Conservation (phyloP, 2,329 filamentous ascomycete species). For the Monosporascus sp. region DNA sequence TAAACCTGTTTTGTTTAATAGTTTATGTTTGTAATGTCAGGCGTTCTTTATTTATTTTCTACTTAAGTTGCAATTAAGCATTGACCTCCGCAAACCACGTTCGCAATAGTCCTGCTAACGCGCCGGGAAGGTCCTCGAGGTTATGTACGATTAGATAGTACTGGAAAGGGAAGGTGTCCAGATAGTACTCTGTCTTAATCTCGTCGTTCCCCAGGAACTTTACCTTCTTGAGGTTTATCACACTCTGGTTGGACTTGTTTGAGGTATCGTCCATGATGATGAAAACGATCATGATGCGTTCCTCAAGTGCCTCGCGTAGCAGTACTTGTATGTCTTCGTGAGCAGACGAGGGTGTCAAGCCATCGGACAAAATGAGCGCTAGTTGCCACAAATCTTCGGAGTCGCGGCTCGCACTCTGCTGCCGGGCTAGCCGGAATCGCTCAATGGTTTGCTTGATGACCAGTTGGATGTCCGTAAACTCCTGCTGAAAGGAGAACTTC, state of each 20-base stretch:
- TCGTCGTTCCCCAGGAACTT: conserved; percentile 64
- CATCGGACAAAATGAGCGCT: conserved; percentile 87
- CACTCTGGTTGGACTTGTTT: conserved; percentile 51
- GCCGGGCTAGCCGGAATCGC: conserved; percentile 72
- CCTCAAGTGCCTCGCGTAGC: conserved; percentile 82
- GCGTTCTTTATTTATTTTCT: not conserved
- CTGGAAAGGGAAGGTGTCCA: conserved; percentile 93
- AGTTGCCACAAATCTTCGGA: conserved; percentile 86
- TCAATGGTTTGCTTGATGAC: conserved; percentile 74
- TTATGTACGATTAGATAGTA: conserved; percentile 95
- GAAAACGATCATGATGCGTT: conserved; percentile 97
- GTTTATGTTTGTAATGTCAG: too few species aligned
- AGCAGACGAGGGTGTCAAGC: conserved; percentile 75
- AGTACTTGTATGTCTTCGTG: conserved; percentile 79
- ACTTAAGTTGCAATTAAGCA: conserved; percentile 8
- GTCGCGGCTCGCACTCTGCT: conserved; percentile 46
- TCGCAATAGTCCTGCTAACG: conserved; percentile 80
- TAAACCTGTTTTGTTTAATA: too few species aligned
- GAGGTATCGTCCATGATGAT: conserved; percentile 78
- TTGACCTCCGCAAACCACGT: conserved; percentile 87
- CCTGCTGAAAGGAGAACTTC: conserved; percentile 79
- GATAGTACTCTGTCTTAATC: conserved; percentile 81
- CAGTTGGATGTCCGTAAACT: conserved; percentile 76
- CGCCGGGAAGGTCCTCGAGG: conserved; percentile 82
- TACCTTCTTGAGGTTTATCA: conserved; percentile 84